Evolutionary conservation across 1,139 yeast genomes (phyloP).

Genomic region (Lodderomyces parapsilosis): DNA sequence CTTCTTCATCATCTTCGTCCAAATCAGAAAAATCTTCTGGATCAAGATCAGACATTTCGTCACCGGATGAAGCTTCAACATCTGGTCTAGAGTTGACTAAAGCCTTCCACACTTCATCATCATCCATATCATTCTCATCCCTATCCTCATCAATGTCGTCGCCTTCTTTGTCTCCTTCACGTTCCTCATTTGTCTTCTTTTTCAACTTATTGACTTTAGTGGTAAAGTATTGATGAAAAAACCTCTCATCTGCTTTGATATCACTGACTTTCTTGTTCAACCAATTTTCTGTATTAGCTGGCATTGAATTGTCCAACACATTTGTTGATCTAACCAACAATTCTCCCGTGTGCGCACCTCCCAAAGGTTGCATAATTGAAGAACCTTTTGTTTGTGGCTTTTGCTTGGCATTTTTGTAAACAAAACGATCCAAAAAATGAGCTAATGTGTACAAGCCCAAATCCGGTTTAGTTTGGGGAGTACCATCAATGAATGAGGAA

Average conservation of each 20-base stretch:
- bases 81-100: constrained; percentile 83
- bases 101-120: constrained; percentile 88
- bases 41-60: constrained; percentile 50
- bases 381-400: constrained; percentile 72
- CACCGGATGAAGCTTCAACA: constrained; percentile 54
- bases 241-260: constrained; percentile 83
- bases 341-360: constrained; percentile 82
- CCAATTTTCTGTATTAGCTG: constrained; percentile 88
- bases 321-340: constrained; percentile 71
- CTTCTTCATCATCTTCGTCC: constrained; percentile 23
- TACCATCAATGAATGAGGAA: constrained; percentile 51
- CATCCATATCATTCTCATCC: constrained; percentile 43
- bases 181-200: constrained; percentile 24
- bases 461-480: constrained; percentile 65
- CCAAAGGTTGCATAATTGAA: constrained; percentile 96
- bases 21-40: constrained; percentile 39
- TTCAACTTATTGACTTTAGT: constrained; percentile 53
- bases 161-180: constrained; percentile 19
- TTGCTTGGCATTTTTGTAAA: constrained; percentile 87
- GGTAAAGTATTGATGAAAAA: constrained; percentile 85
- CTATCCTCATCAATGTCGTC: constrained; percentile 21
- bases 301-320: constrained; percentile 43
- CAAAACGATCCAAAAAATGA: constrained; percentile 94
- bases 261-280: constrained; percentile 59
- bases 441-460: constrained; percentile 81